Base-by-base conservation (phyloP, 225 moss, liverwort and hornwort genomes). In the Straminergon stramineum region DNA sequence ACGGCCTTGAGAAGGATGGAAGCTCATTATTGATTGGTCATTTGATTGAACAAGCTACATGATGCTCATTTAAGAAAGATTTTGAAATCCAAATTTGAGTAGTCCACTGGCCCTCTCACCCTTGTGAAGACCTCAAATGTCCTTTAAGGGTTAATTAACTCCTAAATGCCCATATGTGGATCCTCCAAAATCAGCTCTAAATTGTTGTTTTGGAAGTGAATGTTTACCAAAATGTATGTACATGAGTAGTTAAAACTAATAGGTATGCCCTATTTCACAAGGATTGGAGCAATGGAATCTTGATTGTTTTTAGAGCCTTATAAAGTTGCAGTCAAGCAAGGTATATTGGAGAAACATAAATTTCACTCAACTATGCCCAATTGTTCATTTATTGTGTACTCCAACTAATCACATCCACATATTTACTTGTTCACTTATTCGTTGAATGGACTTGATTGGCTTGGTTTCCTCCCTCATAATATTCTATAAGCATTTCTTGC, bases 401-500 rank as follows among this genome's bases (percentile, higher is more conserved):
- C 13, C 39, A 39, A 23, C 23, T 13, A 39, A 14, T 24, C 14
- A 70, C 14, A 70, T 14, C 14, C 3, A 11, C 10, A 22, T 58
- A 23, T 8, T 27, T 13, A 62, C 26, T 71, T 26, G 5, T 2
- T 6, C 22, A 13, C 23, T 41, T 71, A 9, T 16, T 73, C 15
- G 43, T 73, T 2, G 7, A 43, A 41, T 73, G 43, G 9, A 5
- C 5, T 15, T 43, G 27, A 73, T 27, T 27, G 73, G 2, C 15
- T 41, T 15, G 9, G 5, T 73, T 73, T 73, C 9, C 0, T 43
- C 3, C 16, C 1, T 5, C 0, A 1, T 11, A 41, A 71, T 41
- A 1, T 43, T 3, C 3, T 5, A 8, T 43, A 5, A 73, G 5
- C 8, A 27, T 73, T 1, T 43, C 5, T 43, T 41, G 5, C 2